These are phyloP conservation scores for Fragilaria crotonensis DNA, from an alignment of 108 stramenopile genomes.

Conservation along the genomic window DNA sequence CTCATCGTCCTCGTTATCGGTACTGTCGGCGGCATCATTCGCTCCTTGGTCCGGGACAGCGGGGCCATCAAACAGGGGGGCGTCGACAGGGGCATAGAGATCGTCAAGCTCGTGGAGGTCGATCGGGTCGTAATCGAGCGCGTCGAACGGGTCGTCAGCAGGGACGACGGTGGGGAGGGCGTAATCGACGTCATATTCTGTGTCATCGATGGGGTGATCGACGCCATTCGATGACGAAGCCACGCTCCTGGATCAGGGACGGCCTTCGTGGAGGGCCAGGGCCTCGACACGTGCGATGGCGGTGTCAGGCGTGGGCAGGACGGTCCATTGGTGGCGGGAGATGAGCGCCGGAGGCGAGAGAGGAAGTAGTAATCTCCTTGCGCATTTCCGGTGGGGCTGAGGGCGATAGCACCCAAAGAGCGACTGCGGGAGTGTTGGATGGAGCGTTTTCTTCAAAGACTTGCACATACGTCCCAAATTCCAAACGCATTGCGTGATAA, in stretches of 20 bases:
- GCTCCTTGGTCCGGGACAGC: not conserved
- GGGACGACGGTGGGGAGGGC: not conserved
- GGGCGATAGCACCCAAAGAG: slow-evolving; percentile 21
- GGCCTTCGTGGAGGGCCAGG: slow-evolving; percentile 9
- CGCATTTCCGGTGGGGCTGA: too few species aligned
- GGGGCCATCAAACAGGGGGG: too few species aligned
- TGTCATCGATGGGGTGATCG: not conserved
- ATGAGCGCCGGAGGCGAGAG: slow-evolving; percentile 8
- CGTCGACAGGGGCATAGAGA: not conserved
- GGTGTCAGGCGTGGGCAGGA: slow-evolving; percentile 9
- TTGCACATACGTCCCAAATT: slow-evolving; percentile 33
- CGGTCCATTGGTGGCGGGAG: slow-evolving; percentile 18
- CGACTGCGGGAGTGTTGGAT: slow-evolving; percentile 18
- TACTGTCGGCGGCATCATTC: not conserved
- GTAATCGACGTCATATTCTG: not conserved
- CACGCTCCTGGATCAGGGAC: not conserved
- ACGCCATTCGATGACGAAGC: slow-evolving; percentile 2
- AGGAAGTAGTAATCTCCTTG: slow-evolving; percentile 27
- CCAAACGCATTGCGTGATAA: slow-evolving; percentile 4
- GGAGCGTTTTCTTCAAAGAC: slow-evolving; percentile 20
- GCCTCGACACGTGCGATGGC: slow-evolving; percentile 17
- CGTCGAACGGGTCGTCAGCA: not conserved
- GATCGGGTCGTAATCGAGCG: not conserved
- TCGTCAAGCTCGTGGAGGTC: not conserved
- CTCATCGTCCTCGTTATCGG: not conserved